Evolutionary conservation across 2,329 filamentous ascomycete genomes (phyloP).

Genomic region (Microdochium trichocladiopsis): DNA sequence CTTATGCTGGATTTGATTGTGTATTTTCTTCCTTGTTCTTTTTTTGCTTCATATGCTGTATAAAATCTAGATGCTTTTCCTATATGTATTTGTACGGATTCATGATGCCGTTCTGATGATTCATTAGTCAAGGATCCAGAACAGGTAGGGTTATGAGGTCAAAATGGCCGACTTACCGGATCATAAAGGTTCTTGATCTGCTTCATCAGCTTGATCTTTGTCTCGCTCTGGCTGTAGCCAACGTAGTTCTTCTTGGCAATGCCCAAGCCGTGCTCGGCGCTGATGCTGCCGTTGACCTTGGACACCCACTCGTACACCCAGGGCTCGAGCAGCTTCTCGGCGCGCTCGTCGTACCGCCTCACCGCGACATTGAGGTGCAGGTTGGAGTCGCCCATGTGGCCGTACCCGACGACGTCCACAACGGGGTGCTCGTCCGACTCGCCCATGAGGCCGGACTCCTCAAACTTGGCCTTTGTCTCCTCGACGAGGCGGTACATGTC

Average conservation of each 20-base stretch:
- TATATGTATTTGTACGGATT: constrained; percentile 97
- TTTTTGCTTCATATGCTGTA: not conserved
- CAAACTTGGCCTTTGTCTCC: constrained; percentile 69
- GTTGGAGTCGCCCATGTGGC: constrained; percentile 97
- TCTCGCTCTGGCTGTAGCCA: constrained; percentile 83
- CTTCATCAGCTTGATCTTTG: constrained; percentile 86
- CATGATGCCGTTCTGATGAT: constrained; percentile 86
- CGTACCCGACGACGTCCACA: constrained; percentile 88
- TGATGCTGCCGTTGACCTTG: constrained; percentile 84
- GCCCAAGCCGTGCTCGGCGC: constrained; percentile 90
- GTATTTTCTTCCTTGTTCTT: too few species aligned
- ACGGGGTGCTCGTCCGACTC: constrained; percentile 72
- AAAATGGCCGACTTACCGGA: constrained; percentile 57
- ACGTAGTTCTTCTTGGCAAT: constrained; percentile 95
- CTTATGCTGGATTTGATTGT: too few species aligned
- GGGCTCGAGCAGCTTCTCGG: constrained; percentile 84
- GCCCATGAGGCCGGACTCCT: constrained; percentile 68
- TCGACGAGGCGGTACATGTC: constrained; percentile 88
- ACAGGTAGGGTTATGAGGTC: not conserved
- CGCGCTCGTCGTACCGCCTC: constrained; percentile 74
- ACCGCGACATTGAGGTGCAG: constrained; percentile 87
- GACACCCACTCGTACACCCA: constrained; percentile 98
- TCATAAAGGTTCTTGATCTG: constrained; percentile 92
- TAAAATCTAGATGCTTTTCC: constrained; percentile 4
- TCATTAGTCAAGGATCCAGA: constrained; percentile 10